Base-by-base conservation (phyloP, 192 early-diverging fungal species). In the Radiomyces spectabilis region DNA sequence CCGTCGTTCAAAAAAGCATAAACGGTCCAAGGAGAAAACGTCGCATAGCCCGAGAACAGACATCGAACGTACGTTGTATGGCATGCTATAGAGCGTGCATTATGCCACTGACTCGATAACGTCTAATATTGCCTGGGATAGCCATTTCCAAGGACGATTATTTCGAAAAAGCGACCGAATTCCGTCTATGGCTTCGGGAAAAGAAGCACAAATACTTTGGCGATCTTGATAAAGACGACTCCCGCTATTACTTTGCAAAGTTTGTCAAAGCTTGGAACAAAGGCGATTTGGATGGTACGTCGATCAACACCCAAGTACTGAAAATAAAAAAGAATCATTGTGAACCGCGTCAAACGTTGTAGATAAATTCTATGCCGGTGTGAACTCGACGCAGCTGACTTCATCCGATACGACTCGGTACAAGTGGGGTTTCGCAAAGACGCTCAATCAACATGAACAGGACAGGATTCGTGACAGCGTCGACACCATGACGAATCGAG, bases 231-330 rank as follows among this genome's bases (percentile, higher is more conserved):
- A 75, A 86, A 0, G 78, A 80, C 10, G 83, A 92, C 15, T 66
- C 88, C 0, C 74, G 83, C 0, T 57, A 66, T 27, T 85, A 88
- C 35, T 96, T 96, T 72, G 76, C 58, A 5, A 92, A 89, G 32
- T 95, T 95, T 73, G 87, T 89, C 43, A 83, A 75, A 16, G 75
- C 76, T n/a, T 95, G 93, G 93, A 95, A 95, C 65, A 63, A 76
- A 33, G 83, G 73, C 30, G 74, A 79, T 37, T 61, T 91, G 16
- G 72, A 83, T 39, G 71, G 80, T 70, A 73, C 55, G 34, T 63
- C 63, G 22, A 57, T 10, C 5, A 35, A 35, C 13, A 18, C 7
- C 10, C 42, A 44, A n/a, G 18, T 26, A 6, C 8, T 9, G 18
- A 44, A 26, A 26, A 18, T 44, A 44, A 9, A 18, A 44, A 44